A percentile compares a stretch with the other conserved stretches of the same genome.
Conservation (phyloP, 2,329 filamentous ascomycete genomes). For the Aspergillus ruber region DNA sequence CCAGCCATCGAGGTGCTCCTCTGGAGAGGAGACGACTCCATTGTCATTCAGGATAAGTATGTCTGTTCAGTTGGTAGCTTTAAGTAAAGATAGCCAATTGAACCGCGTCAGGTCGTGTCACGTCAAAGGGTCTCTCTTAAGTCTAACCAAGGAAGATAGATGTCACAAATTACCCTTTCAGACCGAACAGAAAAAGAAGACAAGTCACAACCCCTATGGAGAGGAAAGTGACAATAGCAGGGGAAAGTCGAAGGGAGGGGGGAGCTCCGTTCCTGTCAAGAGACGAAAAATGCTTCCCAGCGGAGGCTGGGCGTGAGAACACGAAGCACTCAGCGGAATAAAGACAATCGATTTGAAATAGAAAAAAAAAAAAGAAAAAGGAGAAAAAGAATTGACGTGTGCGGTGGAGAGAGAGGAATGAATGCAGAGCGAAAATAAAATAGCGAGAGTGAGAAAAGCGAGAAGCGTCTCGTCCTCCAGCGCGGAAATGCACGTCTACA, state of each 20-base stretch:
- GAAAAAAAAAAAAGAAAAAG: not conserved
- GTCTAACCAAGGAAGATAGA: too few species aligned
- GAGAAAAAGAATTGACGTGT: not conserved
- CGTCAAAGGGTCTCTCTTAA: too few species aligned
- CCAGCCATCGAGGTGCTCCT: constrained; percentile 32
- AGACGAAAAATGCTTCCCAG: constrained; percentile 6
- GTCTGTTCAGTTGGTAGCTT: not conserved
- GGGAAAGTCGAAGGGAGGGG: constrained; percentile 7
- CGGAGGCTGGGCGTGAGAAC: too few species aligned
- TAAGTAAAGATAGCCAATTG: constrained; percentile 10
- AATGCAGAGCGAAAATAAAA: constrained; percentile 10
- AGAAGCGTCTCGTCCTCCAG: constrained; percentile 19
- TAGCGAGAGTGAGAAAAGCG: constrained; percentile 12
- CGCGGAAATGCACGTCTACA: constrained; percentile 37
- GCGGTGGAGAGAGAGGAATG: not conserved
- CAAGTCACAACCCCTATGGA: not conserved
- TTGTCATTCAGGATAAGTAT: constrained; percentile 12
- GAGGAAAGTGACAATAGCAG: constrained; percentile 12
- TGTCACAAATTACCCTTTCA: not conserved
- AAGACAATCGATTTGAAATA: not conserved
- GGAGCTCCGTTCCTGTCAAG: constrained; percentile 7
- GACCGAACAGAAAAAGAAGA: not conserved
- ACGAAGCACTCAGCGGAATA: too few species aligned
- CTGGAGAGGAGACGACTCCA: constrained; percentile 33
- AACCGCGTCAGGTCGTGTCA: constrained; percentile 17